These are phyloP conservation scores for Breviolum minutum DNA, from an alignment of 73 alveolate species.

Conservation along the genomic window DNA sequence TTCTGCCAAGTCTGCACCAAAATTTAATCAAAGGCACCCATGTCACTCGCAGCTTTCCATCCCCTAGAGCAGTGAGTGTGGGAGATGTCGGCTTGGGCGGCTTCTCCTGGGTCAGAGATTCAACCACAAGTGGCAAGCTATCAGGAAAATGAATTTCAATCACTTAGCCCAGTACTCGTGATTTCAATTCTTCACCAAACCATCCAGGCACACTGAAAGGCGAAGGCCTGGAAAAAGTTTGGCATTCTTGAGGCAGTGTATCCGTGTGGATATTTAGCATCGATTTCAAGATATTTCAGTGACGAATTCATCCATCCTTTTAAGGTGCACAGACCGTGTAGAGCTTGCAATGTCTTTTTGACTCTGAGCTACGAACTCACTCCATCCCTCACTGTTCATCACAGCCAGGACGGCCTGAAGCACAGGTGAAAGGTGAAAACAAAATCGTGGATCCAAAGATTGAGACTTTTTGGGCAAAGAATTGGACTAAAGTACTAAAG, in stretches of 20 bases:
- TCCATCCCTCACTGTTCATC: constrained; percentile 94
- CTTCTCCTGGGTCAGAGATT: constrained; percentile 26
- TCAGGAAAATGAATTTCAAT: neutral
- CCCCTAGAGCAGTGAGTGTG: constrained; percentile 58
- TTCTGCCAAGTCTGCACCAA: too few relatives aligned
- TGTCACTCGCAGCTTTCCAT: constrained; percentile 85
- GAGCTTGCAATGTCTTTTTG: neutral
- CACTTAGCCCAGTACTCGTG: constrained; percentile 40
- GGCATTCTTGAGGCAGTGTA: neutral
- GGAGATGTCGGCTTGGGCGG: constrained; percentile 91
- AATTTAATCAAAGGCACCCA: constrained; percentile 29
- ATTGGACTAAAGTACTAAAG: too few relatives aligned
- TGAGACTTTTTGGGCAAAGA: too few relatives aligned
- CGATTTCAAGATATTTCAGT: neutral
- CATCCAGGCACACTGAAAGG: constrained; percentile 74
- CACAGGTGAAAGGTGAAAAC: neutral
- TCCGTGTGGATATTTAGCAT: too few relatives aligned
- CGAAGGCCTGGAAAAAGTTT: constrained; percentile 47
- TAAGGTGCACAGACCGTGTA: neutral
- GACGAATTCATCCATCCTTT: neutral
- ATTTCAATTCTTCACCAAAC: constrained; percentile 23
- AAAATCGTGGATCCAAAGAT: too few relatives aligned
- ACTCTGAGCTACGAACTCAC: constrained; percentile 18
- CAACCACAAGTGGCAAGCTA: neutral
- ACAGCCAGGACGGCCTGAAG: constrained; percentile 66